Conservation (phyloP, 768 basidiomycete genomes). For the Exidia glandulosa region DNA sequence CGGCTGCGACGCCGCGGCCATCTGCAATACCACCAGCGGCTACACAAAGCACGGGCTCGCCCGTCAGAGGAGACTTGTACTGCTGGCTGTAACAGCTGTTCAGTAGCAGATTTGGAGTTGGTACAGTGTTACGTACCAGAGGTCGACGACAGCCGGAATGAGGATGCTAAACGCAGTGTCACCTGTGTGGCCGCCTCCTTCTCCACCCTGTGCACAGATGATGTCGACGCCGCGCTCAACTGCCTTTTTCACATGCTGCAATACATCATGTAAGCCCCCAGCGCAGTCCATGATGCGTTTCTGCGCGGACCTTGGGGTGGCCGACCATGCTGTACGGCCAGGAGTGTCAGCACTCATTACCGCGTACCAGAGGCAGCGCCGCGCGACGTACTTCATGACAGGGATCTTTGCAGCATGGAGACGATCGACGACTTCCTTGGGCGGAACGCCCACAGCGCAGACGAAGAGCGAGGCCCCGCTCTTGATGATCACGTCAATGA, state of each 20-base stretch:
- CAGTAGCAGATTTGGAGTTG: not conserved
- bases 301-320: slow-evolving; percentile 57
- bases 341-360: not conserved
- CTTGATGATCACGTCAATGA: slow-evolving; percentile 69
- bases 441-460: slow-evolving; percentile 76
- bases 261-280: slow-evolving; percentile 1
- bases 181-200: slow-evolving; percentile 85
- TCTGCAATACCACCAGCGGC: slow-evolving; percentile 81
- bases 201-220: slow-evolving; percentile 80
- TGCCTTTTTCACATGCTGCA: slow-evolving; percentile 61
- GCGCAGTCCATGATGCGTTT: not conserved
- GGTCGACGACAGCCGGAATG: slow-evolving; percentile 71
- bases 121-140: slow-evolving; percentile 30
- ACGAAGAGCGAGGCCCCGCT: slow-evolving; percentile 69
- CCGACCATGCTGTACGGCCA: slow-evolving; percentile 55
- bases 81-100: slow-evolving; percentile 22
- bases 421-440: slow-evolving; percentile 70
- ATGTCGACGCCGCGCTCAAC: slow-evolving; percentile 73
- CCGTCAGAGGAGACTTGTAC: slow-evolving; percentile 64
- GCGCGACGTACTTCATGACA: slow-evolving; percentile 66
- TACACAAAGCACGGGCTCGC: slow-evolving; percentile 63
- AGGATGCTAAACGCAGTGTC: slow-evolving; percentile 72
- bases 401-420: slow-evolving; percentile 68
- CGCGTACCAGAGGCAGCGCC: not conserved
- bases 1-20: slow-evolving; percentile 67